Evolutionary conservation across 768 basidiomycete genomes (phyloP).

Genomic region (Lactifluus volemus): DNA sequence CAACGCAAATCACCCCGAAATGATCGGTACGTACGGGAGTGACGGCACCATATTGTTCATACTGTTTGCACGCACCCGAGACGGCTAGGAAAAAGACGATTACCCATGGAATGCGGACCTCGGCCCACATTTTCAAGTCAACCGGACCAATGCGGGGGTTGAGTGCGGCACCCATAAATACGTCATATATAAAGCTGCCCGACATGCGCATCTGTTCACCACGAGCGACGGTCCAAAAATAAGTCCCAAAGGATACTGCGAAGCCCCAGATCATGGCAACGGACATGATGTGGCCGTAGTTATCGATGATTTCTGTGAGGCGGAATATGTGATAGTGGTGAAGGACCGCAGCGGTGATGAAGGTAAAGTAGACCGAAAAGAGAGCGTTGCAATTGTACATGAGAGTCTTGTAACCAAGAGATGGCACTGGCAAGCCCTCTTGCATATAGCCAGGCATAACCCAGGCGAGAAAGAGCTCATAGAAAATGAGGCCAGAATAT

Average conservation of each 20-base stretch:
- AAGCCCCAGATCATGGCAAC: slow-evolving; percentile 93
- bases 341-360: slow-evolving; percentile 62
- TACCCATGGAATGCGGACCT: slow-evolving; percentile 95
- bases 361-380: slow-evolving; percentile 72
- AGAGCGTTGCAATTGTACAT: slow-evolving; percentile 97
- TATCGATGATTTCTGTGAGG: slow-evolving; percentile 90
- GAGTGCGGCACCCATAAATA: slow-evolving; percentile 92
- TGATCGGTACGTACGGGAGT: slow-evolving; percentile 58
- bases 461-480: slow-evolving; percentile 86
- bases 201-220: slow-evolving; percentile 87
- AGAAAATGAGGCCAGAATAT: slow-evolving; percentile 80
- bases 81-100: slow-evolving; percentile 90
- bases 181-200: slow-evolving; percentile 90
- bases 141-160: slow-evolving; percentile 89
- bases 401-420: slow-evolving; percentile 84
- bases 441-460: slow-evolving; percentile 89
- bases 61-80: slow-evolving; percentile 92
- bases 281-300: slow-evolving; percentile 93
- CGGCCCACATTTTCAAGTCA: slow-evolving; percentile 98
- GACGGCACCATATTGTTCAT: slow-evolving; percentile 84
- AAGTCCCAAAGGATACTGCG: slow-evolving; percentile 68
- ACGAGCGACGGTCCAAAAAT: slow-evolving; percentile 66
- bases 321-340: slow-evolving; percentile 81
- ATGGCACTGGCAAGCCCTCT: slow-evolving; percentile 94
- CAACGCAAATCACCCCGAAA: not conserved